Evolutionary conservation across 2,329 filamentous ascomycete species (phyloP).

Genomic region (Alternaria consortialis): DNA sequence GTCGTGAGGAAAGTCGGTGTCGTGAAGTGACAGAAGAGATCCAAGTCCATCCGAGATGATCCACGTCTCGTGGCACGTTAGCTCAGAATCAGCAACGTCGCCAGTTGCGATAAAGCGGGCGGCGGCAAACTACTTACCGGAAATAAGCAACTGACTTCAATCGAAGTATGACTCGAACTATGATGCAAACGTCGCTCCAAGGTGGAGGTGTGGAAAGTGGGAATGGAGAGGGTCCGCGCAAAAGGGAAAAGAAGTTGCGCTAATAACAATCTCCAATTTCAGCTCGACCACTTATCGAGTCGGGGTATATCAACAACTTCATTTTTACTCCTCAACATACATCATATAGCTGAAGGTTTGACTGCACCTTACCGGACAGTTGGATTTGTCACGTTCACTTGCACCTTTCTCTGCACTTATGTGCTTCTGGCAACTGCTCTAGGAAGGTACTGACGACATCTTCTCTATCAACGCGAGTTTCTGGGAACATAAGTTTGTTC

Average conservation of each 20-base stretch:
- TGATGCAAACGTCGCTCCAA: constrained; percentile 33
- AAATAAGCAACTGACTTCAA: constrained; percentile 21
- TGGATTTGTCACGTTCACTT: not conserved
- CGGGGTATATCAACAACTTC: constrained; percentile 36
- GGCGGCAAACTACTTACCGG: constrained; percentile 25
- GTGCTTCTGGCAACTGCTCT: not conserved
- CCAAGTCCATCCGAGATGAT: constrained; percentile 46
- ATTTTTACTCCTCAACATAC: constrained; percentile 18
- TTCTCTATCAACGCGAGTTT: not conserved
- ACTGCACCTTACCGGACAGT: not conserved
- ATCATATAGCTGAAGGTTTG: not conserved
- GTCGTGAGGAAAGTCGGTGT: constrained; percentile 35
- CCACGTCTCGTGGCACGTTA: constrained; percentile 49
- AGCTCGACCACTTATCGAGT: constrained; percentile 48
- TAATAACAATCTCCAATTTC: constrained; percentile 47
- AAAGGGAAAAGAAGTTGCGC: constrained; percentile 39
- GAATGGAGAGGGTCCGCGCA: constrained; percentile 40
- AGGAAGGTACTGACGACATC: not conserved
- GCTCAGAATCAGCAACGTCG: constrained; percentile 26
- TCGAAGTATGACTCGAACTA: constrained; percentile 13
- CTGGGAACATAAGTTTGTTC: not conserved
- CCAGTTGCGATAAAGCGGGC: constrained; percentile 15
- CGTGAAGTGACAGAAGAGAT: constrained; percentile 44
- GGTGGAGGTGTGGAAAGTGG: constrained; percentile 30
- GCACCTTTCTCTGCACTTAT: not conserved